Percentiles rank a stretch among this genome's conserved stretches.
Conservation (phyloP, 176 grass and related monocot species). For the Areca catechu region DNA sequence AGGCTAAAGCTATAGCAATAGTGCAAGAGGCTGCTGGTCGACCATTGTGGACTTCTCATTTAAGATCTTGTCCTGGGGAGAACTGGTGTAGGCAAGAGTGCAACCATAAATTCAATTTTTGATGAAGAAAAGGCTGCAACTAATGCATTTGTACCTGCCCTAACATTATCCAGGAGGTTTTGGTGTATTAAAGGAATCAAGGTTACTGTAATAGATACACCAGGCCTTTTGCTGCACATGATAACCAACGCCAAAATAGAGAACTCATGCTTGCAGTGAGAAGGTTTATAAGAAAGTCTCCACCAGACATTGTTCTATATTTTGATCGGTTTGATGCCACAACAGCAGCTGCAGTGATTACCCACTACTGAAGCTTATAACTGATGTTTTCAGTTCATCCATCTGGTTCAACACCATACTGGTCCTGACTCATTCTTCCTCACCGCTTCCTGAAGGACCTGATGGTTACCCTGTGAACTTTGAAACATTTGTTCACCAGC, state of each 20-base stretch:
- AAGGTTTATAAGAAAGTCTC: constrained; percentile 57
- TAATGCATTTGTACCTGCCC: constrained; percentile 38
- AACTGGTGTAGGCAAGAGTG: constrained; percentile 66
- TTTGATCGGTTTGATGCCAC: constrained; percentile 64
- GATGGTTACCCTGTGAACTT: constrained; percentile 75
- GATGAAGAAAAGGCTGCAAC: constrained; percentile 39
- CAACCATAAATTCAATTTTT: constrained; percentile 66
- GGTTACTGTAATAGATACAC: constrained; percentile 83
- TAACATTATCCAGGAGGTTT: constrained; percentile 43
- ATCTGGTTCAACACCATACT: constrained; percentile 91
- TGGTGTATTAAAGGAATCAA: constrained; percentile 71
- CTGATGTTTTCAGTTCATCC: constrained; percentile 71
- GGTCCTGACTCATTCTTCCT: constrained; percentile 73
- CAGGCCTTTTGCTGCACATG: constrained; percentile 46
- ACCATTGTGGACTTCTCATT: constrained; percentile 41
- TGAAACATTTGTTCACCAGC: constrained; percentile 53
- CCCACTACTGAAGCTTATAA: constrained; percentile 76
- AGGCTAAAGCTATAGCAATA: constrained; percentile 48
- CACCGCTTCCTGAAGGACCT: constrained; percentile 65
- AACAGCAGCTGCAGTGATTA: constrained; percentile 50
- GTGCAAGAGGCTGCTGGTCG: constrained; percentile 37
- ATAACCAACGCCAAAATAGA: constrained; percentile 46
- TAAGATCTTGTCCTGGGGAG: constrained; percentile 64
- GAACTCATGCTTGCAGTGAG: constrained; percentile 62
- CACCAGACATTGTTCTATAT: constrained; percentile 73